A percentile compares a stretch with the other conserved stretches of the same genome.
phyloP scores from a whole-genome alignment of 768 basidiomycete genomes.

The Pleurotus eryngii region DNA sequence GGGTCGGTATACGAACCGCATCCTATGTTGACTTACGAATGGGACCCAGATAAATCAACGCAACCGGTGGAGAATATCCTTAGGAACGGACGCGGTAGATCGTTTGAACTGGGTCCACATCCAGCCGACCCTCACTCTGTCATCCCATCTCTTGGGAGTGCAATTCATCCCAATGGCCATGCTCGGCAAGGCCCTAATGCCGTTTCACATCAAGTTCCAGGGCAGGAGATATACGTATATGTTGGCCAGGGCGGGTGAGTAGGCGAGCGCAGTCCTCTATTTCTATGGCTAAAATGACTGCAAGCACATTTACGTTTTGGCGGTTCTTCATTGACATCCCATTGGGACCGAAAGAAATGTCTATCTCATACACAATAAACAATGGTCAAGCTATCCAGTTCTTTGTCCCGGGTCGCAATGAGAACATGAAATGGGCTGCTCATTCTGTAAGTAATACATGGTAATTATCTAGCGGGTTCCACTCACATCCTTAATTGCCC shows the following conservation, averaged over 20 bases:
- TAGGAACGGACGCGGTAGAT: constrained; percentile 12
- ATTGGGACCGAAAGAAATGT: constrained; percentile 66
- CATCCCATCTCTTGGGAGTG: constrained; percentile 24
- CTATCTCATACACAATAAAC: constrained; percentile 80
- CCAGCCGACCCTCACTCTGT: constrained; percentile 70
- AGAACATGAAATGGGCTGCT: constrained; percentile 90
- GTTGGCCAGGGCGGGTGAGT: constrained; percentile 51
- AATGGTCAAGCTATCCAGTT: constrained; percentile 74
- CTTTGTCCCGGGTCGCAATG: constrained; percentile 71
- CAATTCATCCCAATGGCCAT: constrained; percentile 16
- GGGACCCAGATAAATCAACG: constrained; percentile 55
- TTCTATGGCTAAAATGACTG: neutral
- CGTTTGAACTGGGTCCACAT: constrained; percentile 65
- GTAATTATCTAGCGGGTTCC: neutral
- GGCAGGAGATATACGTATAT: constrained; percentile 75
- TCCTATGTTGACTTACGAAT: constrained; percentile 66
- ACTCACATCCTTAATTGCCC: constrained; percentile 1
- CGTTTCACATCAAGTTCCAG: constrained; percentile 42
- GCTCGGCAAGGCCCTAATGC: constrained; percentile 27
- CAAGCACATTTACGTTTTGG: constrained; percentile 90
- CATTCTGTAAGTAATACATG: constrained; percentile 59
- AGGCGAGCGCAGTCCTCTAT: no score
- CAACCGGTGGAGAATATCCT: constrained; percentile 4
- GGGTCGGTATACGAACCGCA: constrained; percentile 76
- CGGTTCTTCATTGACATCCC: constrained; percentile 86